Evolutionary conservation across 148 eudicot species (phyloP), one percentile per base, ranked within the genome.

Genomic region (Fagopyrum homotropicum): DNA sequence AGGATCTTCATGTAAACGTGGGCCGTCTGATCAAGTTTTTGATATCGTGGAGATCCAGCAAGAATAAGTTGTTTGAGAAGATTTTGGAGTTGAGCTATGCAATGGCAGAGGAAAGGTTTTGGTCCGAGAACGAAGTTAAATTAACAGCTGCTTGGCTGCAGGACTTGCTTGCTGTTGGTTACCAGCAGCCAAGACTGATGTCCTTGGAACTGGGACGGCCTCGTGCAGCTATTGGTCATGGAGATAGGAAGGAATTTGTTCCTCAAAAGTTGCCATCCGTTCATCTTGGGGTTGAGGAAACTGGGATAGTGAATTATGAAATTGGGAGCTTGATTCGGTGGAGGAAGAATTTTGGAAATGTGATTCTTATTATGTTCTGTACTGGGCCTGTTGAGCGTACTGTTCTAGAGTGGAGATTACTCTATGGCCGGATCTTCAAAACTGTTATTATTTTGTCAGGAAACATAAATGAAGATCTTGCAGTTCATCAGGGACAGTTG

Each of bases 61-160:
- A 92, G 83, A 91, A 90, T 72, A 75, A 81, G 49, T 80, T 95
- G 75, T 90, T 92, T 79, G 97, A 95, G 69, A 92, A 95, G 80
- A 82, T 92, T 50, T 75, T 95, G 87, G 97, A 95, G 54, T 79
- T 95, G 76, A 95, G 98, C 73, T 92, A 77, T 80, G 92, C 84
- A 5, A 90, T 95, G 98, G 97, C 96, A 8, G 97, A 95, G 76
- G 97, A 92, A 83, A 90, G 98, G 44, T 92, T 95, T 81, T 95
- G 98, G 98, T 86, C 91, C 4, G 98, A 92, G 76, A 90, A 83
- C 72, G 98, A 95, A 77, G 86, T 95, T 64, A 86, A 89, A 72
- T 84, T 95, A 72, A 95, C 96, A 4, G 98, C 96, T 74, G 97
- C 97, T 61, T 95, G 98, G 98, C 91, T 95, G 77, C 97, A 92